Percentiles rank a stretch among this genome's conserved stretches.
Conservation (phyloP, 371 early-diverging fungal species). For the Mortierella sp. region DNA sequence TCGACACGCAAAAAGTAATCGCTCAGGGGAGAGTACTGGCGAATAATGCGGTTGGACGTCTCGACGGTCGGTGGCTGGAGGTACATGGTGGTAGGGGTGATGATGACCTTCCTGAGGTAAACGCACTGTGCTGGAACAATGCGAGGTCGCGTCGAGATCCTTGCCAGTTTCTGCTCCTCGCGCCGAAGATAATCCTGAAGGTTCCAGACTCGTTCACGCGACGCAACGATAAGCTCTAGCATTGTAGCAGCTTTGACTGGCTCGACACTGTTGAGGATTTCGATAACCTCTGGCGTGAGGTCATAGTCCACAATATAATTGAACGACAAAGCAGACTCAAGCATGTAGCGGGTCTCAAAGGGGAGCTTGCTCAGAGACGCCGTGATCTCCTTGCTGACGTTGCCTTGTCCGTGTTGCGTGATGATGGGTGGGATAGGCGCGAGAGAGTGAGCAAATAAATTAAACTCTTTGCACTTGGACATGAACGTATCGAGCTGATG, state of each 20-base stretch:
- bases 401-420: not conserved
- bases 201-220: slow-evolving; percentile 61
- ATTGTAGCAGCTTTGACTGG: slow-evolving; percentile 55
- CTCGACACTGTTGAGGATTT: slow-evolving; percentile 42
- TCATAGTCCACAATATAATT: slow-evolving; percentile 62
- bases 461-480: slow-evolving; percentile 14
- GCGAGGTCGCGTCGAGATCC: slow-evolving; percentile 19
- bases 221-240: slow-evolving; percentile 50
- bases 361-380: slow-evolving; percentile 11
- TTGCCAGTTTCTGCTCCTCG: slow-evolving; percentile 23
- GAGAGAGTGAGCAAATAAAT: slow-evolving; percentile 14
- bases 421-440: not conserved
- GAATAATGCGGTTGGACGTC: slow-evolving; percentile 77
- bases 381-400: not conserved
- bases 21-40: slow-evolving; percentile 60
- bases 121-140: slow-evolving; percentile 67
- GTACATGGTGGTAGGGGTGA: slow-evolving; percentile 75
- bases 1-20: slow-evolving; percentile 80
- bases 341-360: slow-evolving; percentile 63
- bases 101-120: slow-evolving; percentile 68
- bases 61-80: slow-evolving; percentile 70
- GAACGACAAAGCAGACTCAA: slow-evolving; percentile 62
- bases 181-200: slow-evolving; percentile 27
- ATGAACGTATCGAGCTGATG: slow-evolving; percentile 7
- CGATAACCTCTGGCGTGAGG: slow-evolving; percentile 57